Conservation (phyloP, 2,329 filamentous ascomycete species). For the Nannizziopsis arthrosporioides region DNA sequence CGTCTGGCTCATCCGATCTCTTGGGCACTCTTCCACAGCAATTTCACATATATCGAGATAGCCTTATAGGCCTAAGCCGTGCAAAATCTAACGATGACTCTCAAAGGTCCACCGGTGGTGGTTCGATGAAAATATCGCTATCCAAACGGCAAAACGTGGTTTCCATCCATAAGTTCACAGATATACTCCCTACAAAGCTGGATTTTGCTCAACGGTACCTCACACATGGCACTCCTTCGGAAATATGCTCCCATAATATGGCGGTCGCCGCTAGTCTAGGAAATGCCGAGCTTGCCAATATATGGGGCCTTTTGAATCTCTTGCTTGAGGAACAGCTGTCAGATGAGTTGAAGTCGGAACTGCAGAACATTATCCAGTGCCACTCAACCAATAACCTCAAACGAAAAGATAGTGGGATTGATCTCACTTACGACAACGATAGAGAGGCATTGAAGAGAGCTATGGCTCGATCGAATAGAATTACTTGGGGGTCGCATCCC, state of each 20-base stretch:
- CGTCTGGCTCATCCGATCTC: conserved; percentile 35
- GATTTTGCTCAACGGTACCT: conserved; percentile 67
- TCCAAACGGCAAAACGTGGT: conserved; percentile 54
- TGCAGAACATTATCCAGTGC: conserved; percentile 55
- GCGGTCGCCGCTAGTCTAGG: conserved; percentile 60
- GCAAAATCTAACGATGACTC: conserved; percentile 38
- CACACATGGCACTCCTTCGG: conserved; percentile 70
- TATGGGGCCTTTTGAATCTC: conserved; percentile 73
- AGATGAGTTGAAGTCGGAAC: conserved; percentile 46
- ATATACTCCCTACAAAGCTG: conserved; percentile 65
- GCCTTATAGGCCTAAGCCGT: conserved; percentile 45
- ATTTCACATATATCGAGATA: conserved; percentile 40
- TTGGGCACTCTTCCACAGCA: conserved; percentile 37
- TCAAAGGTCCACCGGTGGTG: conserved; percentile 44
- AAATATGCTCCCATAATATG: conserved; percentile 77
- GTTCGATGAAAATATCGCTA: conserved; percentile 35
- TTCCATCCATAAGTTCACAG: conserved; percentile 57
- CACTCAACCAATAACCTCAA: conserved; percentile 43
- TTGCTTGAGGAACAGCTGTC: conserved; percentile 62
- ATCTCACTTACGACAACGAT: conserved; percentile 22
- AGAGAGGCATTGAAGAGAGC: background rate
- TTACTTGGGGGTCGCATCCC: conserved; percentile 48
- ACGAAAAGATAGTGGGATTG: conserved; percentile 25
- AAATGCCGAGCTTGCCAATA: conserved; percentile 58
- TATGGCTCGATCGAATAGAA: conserved; percentile 16